Evolutionary conservation across 305 asterid species (phyloP), one percentile per base, ranked within the genome.

Genomic region (Fraxinus albicans): DNA sequence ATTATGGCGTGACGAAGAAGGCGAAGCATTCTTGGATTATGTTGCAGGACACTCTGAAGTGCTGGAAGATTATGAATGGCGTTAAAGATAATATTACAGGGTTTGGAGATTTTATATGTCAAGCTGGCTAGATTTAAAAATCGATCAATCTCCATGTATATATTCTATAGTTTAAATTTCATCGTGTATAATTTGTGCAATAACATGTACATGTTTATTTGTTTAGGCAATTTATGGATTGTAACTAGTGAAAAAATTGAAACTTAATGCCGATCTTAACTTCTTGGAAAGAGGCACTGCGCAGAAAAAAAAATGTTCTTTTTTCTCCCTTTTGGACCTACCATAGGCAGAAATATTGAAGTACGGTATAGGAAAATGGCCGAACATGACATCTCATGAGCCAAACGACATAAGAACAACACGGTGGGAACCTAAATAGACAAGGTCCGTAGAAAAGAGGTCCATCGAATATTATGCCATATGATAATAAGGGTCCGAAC

Each of bases 11-110:
- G 83, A 75, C 27, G 73, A 65, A 74, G 86, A 85, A 15, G 90
- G 90, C 33, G 81, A 88, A 86, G 83, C 90, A 35, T n/a, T 91
- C 80, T 53, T 91, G 50, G 90, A 88, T 77, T 92, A 83, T 75
- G 88, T 88, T 55, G 84, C 86, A 17, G 86, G 87, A 33, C 84
- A 85, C 19, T 90, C 85, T 8, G 88, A 86, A 55, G 25, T 53
- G 29, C 86, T 73, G 63, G 90, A 86, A 63, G 76, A 84, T 72
- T 80, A 73, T 53, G 60, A 78, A 60, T 25, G 47, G 55, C 19
- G 40, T 36, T 36, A 3, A 69, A 69, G 74, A 27, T 3, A 25
- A 27, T 69, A 21, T 19, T 21, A 2, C 3, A 6, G 27, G 25
- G 12, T 63, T 21, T 63, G 13, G 1, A 63, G 13, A 63, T 63